phyloP scores from a whole-genome alignment of 2,329 filamentous ascomycete species.

The Thielaviopsis populi region DNA sequence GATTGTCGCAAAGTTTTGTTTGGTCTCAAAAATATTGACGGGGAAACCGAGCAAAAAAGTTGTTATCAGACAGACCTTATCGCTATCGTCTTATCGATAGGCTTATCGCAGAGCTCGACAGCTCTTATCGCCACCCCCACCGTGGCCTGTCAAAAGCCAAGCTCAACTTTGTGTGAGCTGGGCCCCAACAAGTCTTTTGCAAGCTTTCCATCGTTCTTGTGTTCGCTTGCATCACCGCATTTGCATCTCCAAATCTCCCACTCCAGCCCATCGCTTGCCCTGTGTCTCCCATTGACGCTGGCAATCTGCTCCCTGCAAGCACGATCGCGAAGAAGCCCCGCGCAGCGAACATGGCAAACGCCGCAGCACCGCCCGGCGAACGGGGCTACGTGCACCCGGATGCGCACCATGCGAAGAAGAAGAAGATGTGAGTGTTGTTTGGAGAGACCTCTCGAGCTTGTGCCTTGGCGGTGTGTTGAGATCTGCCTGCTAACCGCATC shows the following conservation, averaged over 20 bases:
- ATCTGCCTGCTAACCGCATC: background rate
- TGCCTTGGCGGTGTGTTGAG: background rate
- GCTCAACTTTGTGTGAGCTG: background rate
- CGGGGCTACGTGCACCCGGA: constrained; percentile 33
- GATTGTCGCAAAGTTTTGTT: constrained; percentile 4
- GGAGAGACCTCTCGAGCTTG: background rate
- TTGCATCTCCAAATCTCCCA: too few relatives aligned
- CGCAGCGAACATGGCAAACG: background rate
- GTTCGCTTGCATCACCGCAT: too few relatives aligned
- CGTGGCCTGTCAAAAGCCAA: background rate
- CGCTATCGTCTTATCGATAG: constrained; percentile 8
- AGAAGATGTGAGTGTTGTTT: constrained; percentile 30
- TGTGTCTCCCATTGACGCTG: background rate
- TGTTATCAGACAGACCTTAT: background rate
- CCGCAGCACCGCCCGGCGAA: constrained; percentile 21
- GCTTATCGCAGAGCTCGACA: constrained; percentile 11
- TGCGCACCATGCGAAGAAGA: constrained; percentile 33
- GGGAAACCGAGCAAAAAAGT: constrained; percentile 15
- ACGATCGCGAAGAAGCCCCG: background rate
- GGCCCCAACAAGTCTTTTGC: constrained; percentile 4
- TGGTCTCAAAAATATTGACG: background rate
- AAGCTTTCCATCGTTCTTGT: background rate
- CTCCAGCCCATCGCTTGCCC: too few relatives aligned
- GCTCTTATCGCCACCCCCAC: background rate
- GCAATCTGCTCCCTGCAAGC: background rate